phyloP scores from a whole-genome alignment of 2,329 filamentous ascomycete genomes.

The Colletotrichum truncatum region DNA sequence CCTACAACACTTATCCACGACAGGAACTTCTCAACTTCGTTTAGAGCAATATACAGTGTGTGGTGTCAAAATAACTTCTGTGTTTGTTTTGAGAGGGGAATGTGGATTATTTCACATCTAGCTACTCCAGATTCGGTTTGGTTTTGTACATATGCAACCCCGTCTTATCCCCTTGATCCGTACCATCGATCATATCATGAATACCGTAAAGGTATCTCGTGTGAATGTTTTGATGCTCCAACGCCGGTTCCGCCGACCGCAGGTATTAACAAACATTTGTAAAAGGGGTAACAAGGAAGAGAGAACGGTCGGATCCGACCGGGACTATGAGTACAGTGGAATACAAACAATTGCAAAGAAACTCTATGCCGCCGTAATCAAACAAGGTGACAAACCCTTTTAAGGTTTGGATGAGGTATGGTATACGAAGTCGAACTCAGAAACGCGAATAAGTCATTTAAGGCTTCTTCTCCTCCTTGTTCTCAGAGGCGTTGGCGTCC shows the following conservation, averaged over 20 bases:
- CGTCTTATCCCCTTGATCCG: slow-evolving; percentile 49
- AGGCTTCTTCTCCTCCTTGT: slow-evolving; percentile 79
- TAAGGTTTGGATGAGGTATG: not conserved
- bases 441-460: slow-evolving; percentile 51
- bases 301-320: slow-evolving; percentile 38
- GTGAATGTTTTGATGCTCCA: slow-evolving; percentile 60
- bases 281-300: slow-evolving; percentile 47
- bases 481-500: slow-evolving; percentile 67
- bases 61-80: too few relatives aligned
- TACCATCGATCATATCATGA: slow-evolving; percentile 56
- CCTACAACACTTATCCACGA: too few relatives aligned
- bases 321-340: slow-evolving; percentile 61
- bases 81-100: slow-evolving; percentile 61
- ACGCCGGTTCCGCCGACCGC: slow-evolving; percentile 59
- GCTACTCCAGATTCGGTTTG: slow-evolving; percentile 50
- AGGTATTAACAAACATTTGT: slow-evolving; percentile 55
- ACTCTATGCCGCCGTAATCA: slow-evolving; percentile 44
- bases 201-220: slow-evolving; percentile 51
- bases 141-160: slow-evolving; percentile 54
- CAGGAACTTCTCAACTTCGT: too few relatives aligned
- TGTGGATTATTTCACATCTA: slow-evolving; percentile 62
- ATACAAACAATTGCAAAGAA: slow-evolving; percentile 50
- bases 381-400: slow-evolving; percentile 34
- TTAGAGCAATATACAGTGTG: too few relatives aligned
- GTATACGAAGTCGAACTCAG: slow-evolving; percentile 23